These are phyloP conservation scores for Fusarium luffae DNA, from an alignment of 2,329 filamentous ascomycete species.

Conservation along the genomic window DNA sequence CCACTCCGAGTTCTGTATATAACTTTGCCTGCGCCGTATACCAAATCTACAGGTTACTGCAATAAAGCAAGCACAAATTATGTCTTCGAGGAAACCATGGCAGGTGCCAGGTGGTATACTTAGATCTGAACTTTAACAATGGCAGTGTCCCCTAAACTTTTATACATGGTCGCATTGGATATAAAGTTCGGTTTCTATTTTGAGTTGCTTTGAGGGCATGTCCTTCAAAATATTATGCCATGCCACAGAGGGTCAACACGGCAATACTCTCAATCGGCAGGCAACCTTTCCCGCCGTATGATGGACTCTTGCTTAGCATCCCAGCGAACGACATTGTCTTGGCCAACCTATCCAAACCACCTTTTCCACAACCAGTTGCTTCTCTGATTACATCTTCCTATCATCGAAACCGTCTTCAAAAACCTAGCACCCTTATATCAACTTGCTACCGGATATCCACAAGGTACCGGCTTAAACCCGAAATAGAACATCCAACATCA, in stretches of 20 bases:
- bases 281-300: not conserved
- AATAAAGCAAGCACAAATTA: not conserved
- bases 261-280: accelerated
- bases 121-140: not conserved
- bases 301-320: not conserved
- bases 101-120: not conserved
- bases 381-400: not conserved
- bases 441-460: not conserved
- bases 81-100: not conserved
- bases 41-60: not conserved
- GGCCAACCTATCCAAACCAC: not conserved
- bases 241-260: not conserved
- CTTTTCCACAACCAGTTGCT: not conserved
- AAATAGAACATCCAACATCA: not conserved
- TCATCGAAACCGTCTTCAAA: not conserved
- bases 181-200: accelerated
- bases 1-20: not conserved
- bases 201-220: not conserved
- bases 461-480: not conserved
- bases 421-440: not conserved
- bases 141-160: not conserved
- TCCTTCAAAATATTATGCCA: not conserved
- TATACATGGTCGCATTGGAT: not conserved
- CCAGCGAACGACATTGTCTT: not conserved
- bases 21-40: not conserved